phyloP scores from a whole-genome alignment of 2,329 filamentous ascomycete genomes.

The Penicillium sp. region DNA sequence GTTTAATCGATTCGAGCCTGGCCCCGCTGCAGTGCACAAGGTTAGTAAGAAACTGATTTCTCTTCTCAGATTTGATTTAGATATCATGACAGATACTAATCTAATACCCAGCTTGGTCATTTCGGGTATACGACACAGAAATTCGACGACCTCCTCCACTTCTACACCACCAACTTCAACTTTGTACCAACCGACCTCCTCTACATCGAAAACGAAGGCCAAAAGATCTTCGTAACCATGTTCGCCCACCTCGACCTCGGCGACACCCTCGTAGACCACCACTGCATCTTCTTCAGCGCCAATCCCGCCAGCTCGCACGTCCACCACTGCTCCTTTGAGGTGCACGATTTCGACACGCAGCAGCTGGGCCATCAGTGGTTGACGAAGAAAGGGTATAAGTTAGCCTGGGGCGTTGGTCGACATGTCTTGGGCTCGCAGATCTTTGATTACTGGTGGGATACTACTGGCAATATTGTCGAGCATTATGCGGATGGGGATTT shows the following conservation, averaged over 20 bases:
- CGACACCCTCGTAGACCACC: constrained; percentile 56
- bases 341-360: constrained; percentile 61
- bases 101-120: constrained; percentile 34
- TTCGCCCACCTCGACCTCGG: constrained; percentile 61
- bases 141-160: constrained; percentile 35
- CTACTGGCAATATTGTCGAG: constrained; percentile 35
- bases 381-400: constrained; percentile 51
- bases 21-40: constrained; percentile 42
- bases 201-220: constrained; percentile 29
- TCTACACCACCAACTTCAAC: constrained; percentile 42
- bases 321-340: constrained; percentile 59
- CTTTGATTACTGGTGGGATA: constrained; percentile 61
- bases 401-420: constrained; percentile 58
- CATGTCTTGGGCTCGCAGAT: constrained; percentile 58
- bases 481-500: constrained; percentile 61
- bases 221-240: constrained; percentile 42
- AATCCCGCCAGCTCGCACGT: constrained; percentile 46
- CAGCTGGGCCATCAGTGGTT: constrained; percentile 60
- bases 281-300: constrained; percentile 58
- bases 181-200: constrained; percentile 40
- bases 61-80: not conserved
- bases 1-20: constrained; percentile 38
- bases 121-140: constrained; percentile 36
- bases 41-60: constrained; percentile 16
- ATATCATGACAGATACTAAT: not conserved